Evolutionary conservation across 2,329 filamentous ascomycete species (phyloP), one percentile per base, ranked within the genome.

Genomic region (Cytospora chrysosperma): DNA sequence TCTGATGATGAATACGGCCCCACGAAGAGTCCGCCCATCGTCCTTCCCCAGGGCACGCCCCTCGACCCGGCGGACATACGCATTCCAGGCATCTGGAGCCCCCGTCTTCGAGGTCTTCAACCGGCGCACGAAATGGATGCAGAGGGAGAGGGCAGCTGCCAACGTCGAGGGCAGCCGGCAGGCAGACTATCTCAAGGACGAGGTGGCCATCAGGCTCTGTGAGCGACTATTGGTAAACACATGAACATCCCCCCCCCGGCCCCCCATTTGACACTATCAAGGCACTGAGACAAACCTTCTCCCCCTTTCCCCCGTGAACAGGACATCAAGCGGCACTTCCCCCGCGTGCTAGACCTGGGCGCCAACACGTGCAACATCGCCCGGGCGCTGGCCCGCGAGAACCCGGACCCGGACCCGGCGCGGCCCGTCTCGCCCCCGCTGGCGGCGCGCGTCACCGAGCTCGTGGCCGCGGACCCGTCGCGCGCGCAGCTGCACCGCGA

Each of bases 351-450:
- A 65, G 95, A 99, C 75, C 87, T 97, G 34, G 95, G 95, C 67
- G 94, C 95, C 67, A 97, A 98, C 75, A 92, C 94, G 66, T 97
- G 94, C 83, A 96, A 97, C 76, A 88, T 99, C 66, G 93, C 93
- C 24, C 88, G 89, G 67, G 90, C 91, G 62, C 84, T 98, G 53
- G 89, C 89, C 69, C 81, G 87, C 67, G 82, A 87, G 63, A 87
- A 92, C 72, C 86, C 87, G 1, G 88, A 91, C 71, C 83, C 82
- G 9, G 82, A 84, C 69, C 79, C 82, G 8, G 72, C 76, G n/a
- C 80, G 78, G 57, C 84, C 87, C 49, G 77, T 72, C n/a, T 82
- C 84, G 27, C 83, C 86, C 27, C 89, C 93, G 4, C 82, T 97
- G 50, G 82, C 88, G 1, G 83, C 81, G 26, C 87, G 90, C 65